Conservation (phyloP, 345 rosid species). For the Lepidium didymum region DNA sequence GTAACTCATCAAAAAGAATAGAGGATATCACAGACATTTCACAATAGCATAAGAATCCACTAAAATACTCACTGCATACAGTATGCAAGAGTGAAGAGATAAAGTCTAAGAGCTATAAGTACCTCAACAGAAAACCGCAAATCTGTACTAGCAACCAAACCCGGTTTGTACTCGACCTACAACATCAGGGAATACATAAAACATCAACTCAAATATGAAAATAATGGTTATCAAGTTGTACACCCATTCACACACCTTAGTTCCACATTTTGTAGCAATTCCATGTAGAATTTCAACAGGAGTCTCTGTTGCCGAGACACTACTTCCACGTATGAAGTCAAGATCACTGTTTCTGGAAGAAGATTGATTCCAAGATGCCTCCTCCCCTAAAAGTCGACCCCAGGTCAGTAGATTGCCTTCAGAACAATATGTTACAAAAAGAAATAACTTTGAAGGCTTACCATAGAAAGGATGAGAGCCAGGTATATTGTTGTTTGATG, state of each 20-base stretch:
- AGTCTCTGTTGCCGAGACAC: constrained; percentile 48
- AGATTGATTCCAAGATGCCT: constrained; percentile 42
- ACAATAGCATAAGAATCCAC: background rate
- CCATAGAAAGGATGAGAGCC: constrained; percentile 61
- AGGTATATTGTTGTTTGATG: constrained; percentile 45
- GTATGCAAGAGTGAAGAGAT: background rate
- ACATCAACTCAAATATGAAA: background rate
- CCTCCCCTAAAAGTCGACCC: constrained; percentile 47
- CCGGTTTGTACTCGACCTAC: constrained; percentile 74
- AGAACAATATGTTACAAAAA: constrained; percentile 13
- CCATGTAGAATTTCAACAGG: constrained; percentile 55
- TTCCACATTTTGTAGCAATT: constrained; percentile 79
- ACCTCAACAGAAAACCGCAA: constrained; percentile 90
- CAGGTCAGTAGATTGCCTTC: constrained; percentile 13
- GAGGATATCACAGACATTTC: constrained; percentile 7
- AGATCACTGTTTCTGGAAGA: constrained; percentile 58
- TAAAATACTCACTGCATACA: background rate
- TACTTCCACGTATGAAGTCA: constrained; percentile 57
- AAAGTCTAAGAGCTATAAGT: constrained; percentile 9
- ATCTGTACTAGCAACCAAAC: constrained; percentile 58
- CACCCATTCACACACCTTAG: constrained; percentile 49
- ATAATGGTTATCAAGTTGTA: background rate
- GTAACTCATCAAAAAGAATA: background rate
- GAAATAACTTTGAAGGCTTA: constrained; percentile 25
- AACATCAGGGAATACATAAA: constrained; percentile 18